Evolutionary conservation across 2,329 filamentous ascomycete species (phyloP).

Genomic region (Verticillium nubilum): DNA sequence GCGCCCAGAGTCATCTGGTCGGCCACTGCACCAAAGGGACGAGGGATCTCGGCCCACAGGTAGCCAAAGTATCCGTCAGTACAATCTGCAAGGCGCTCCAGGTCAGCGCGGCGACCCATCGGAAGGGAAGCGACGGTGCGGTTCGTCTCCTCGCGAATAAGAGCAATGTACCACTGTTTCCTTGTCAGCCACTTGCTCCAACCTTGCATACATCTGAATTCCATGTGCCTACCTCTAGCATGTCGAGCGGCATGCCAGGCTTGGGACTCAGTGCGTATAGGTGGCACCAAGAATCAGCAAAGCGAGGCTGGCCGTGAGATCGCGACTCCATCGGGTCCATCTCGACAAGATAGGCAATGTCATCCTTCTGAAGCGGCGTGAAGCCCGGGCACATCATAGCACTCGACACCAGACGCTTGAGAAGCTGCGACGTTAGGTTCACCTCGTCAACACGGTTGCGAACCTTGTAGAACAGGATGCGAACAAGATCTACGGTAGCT

Average conservation of each 20-base stretch:
- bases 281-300: slow-evolving; percentile 43
- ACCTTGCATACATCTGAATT: not conserved
- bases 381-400: slow-evolving; percentile 56
- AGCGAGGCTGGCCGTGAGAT: slow-evolving; percentile 41
- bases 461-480: slow-evolving; percentile 33
- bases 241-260: slow-evolving; percentile 40
- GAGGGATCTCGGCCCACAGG: slow-evolving; percentile 41
- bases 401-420: slow-evolving; percentile 45
- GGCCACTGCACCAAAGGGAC: slow-evolving; percentile 30
- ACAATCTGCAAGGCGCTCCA: slow-evolving; percentile 24
- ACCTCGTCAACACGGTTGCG: slow-evolving; percentile 29
- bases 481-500: slow-evolving; percentile 31
- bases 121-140: slow-evolving; percentile 31
- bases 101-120: slow-evolving; percentile 32
- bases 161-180: slow-evolving; percentile 48
- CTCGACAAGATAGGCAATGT: slow-evolving; percentile 39
- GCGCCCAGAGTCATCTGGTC: slow-evolving; percentile 43
- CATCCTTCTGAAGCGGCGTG: slow-evolving; percentile 55
- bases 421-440: slow-evolving; percentile 46
- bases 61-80: slow-evolving; percentile 46
- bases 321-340: slow-evolving; percentile 28
- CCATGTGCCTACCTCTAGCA: slow-evolving; percentile 43
- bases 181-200: not conserved
- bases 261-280: slow-evolving; percentile 47
- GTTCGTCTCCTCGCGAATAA: slow-evolving; percentile 48